Base-by-base conservation (phyloP, 2,329 filamentous ascomycete genomes). In the Coniella lustricola region DNA sequence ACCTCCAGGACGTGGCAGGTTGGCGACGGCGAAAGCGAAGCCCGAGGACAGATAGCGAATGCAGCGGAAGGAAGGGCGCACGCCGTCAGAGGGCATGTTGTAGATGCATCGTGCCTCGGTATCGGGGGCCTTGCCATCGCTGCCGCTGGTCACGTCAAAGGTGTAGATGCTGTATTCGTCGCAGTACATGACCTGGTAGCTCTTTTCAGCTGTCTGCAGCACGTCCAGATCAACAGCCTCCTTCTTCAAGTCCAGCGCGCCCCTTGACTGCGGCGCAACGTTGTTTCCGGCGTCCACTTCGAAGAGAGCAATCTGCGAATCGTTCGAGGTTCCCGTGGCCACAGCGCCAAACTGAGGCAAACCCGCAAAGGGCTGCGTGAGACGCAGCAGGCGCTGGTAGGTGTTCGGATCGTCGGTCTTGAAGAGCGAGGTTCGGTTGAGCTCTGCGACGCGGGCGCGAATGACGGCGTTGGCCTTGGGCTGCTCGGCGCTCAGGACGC, bases 271-370 rank as follows among this genome's bases (percentile, higher is more conserved):
- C 50, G 74, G 74, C 32, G 68, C 75, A 64, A 54, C 74, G 67
- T 56, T 81, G 32, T 70, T 77, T 1, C 71, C 68, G 1, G 72
- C 69, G 17, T 74, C 72, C 7, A 83, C 80, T 61, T 87, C 79
- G 62, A 95, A 95, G 36, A 95, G 68, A 21, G 88, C 84, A 52
- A 96, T 78, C 67, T 96, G 86, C 12, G 85, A 79, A 41, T 85
- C 73, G 52, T 81, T 82, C 17, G 87, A 82, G 54, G 95, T 72
- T 22, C 87, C 87, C 1, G 89, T 90, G 9, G 89, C 85, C 52
- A 86, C 82, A 12, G 82, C 90, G 51, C 86, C 90, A 34, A 95
- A 73, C 51, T 87, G 77, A 37, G 77, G 75, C 50, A 72, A 69
- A 17, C 72, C 74, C 38, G 73, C 65, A 40, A 70, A 67, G 46